Conservation (phyloP, 225 moss, liverwort and hornwort species). For the Antitrichia curtipendula region DNA sequence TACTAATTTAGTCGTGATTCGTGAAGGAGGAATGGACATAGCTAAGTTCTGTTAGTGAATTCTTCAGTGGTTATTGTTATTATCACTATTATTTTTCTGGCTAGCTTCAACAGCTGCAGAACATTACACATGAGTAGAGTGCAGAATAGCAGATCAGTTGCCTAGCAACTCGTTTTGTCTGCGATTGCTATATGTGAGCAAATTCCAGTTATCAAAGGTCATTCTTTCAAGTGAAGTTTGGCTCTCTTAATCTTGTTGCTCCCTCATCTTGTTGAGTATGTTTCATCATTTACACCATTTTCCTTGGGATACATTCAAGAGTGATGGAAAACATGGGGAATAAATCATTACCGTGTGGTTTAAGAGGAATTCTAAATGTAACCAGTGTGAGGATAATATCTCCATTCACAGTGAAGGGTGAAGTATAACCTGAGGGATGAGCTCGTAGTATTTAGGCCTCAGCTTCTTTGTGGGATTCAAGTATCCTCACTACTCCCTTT, state of each 20-base stretch:
- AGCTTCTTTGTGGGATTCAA: not conserved
- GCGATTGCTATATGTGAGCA: constrained; percentile 7
- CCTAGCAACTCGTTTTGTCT: constrained; percentile 11
- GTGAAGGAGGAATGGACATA: not conserved
- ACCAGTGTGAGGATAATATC: not conserved
- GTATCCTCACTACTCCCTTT: not conserved
- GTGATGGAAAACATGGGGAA: not conserved
- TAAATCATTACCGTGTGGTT: not conserved
- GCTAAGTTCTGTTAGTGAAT: not conserved
- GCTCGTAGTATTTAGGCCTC: not conserved
- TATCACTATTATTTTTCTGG: not conserved
- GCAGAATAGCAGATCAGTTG: constrained; percentile 12
- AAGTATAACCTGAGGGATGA: not conserved
- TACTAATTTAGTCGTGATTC: constrained; percentile 5
- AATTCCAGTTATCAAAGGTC: constrained; percentile 3
- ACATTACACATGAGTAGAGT: constrained; percentile 2
- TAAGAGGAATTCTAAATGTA: not conserved
- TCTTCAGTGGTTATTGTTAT: not conserved
- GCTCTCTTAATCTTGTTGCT: not conserved
- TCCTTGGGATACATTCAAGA: not conserved
- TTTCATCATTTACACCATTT: not conserved
- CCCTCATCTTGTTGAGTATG: not conserved
- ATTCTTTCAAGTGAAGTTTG: not conserved
- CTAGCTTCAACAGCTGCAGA: constrained; percentile 14
- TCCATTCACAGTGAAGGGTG: not conserved